Base-by-base conservation (phyloP, 176 grass and related monocot genomes). In the Chrysopogon serrulatus region DNA sequence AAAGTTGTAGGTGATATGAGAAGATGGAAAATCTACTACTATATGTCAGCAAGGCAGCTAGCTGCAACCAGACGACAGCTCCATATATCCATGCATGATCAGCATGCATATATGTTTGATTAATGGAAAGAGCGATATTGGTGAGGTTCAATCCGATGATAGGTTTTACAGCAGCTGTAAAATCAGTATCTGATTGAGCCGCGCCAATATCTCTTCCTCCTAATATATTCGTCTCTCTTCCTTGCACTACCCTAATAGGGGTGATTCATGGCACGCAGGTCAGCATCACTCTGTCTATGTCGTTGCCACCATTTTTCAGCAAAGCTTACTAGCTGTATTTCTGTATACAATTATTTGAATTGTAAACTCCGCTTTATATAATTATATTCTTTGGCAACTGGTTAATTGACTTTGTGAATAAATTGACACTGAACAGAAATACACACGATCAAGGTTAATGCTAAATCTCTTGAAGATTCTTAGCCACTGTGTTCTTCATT, bases 171-270 rank as follows among this genome's bases (percentile, higher is more conserved):
- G 17, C 0, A 23, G 35, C 39, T 0, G 84, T 89, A 87, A 91
- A 78, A 86, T 40, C 72, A 64, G 70, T 85, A 91, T 97, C 87
- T 78, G 94, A 97, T 97, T 97, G 94, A 97, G 94, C 94, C 94
- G 94, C 88, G 94, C 94, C 94, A 97, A 97, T 97, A 97, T 98
- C 95, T 90, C 92, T 98, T 90, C 54, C 27, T 74, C 9, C n/a
- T 60, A n/a, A n/a, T n/a, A n/a, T n/a, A 28, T 16, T 61, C 13
- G n/a, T 21, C 17, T 44, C 39, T 79, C 32, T 79, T 64, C 18
- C 6, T 83, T 57, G 5, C 12, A 14, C 12, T 3, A 31, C 5
- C 30, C n/a, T 6, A 1, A 19, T 68, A 37, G 42, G 35, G 39
- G 21, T 21, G 13, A 30, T 73, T 24, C 9, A 63, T 72, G 8